phyloP scores from a whole-genome alignment of 208 protist genomes.

The Leishmania braziliensis region DNA sequence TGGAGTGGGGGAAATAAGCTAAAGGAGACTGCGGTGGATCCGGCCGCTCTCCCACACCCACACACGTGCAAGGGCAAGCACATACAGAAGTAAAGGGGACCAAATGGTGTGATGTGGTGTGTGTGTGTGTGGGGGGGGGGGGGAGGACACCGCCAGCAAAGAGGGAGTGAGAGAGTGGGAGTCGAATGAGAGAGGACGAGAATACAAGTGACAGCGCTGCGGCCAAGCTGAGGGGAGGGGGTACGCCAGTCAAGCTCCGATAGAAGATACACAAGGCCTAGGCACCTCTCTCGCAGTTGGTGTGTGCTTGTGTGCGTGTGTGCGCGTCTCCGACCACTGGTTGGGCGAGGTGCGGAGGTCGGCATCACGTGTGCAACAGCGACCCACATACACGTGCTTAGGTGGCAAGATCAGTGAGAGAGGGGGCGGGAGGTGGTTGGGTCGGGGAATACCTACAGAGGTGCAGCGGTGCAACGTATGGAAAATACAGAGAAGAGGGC shows the following conservation, averaged over 20 bases:
- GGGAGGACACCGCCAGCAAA: not conserved
- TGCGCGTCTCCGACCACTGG: not conserved
- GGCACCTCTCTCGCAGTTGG: too few species aligned
- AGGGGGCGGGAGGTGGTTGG: not conserved
- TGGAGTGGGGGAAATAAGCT: too few species aligned
- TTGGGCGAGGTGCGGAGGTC: not conserved
- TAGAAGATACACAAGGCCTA: too few species aligned
- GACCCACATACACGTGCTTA: conserved; percentile 1
- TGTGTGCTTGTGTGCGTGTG: not conserved
- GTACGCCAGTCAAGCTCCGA: not conserved
- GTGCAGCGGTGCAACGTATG: not conserved
- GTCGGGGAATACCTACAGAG: not conserved
- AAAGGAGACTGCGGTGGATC: too few species aligned
- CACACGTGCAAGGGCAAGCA: not conserved
- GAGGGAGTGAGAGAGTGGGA: not conserved
- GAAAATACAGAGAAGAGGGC: not conserved
- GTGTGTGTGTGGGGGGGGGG: not conserved
- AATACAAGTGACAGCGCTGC: not conserved
- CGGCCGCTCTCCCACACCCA: not conserved
- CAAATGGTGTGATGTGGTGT: not conserved
- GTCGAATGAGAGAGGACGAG: not conserved
- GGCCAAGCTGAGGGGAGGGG: not conserved
- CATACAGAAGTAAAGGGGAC: not conserved
- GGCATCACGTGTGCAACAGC: not conserved
- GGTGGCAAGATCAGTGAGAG: not conserved